phyloP scores from a whole-genome alignment of 1,284 basidiomycete genomes.

The Ustilago curta region DNA sequence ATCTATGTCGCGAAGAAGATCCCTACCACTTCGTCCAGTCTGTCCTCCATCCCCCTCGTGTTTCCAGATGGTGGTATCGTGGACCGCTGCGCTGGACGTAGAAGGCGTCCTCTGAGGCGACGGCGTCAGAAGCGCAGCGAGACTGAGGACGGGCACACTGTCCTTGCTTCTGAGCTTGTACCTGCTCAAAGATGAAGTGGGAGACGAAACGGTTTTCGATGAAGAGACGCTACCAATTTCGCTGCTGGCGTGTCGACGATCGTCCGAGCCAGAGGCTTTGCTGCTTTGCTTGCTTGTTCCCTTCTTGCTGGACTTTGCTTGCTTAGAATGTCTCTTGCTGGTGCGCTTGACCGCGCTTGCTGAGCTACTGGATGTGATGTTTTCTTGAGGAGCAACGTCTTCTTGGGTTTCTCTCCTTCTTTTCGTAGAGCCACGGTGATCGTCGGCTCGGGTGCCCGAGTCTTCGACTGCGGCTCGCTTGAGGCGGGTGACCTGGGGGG shows the following conservation, averaged over 20 bases:
- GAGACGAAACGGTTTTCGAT: slow-evolving; percentile 6
- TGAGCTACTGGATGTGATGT: not conserved
- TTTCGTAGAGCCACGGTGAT: not conserved
- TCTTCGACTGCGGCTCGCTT: not conserved
- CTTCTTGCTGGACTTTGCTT: not conserved
- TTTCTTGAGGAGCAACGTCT: not conserved
- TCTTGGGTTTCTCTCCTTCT: not conserved
- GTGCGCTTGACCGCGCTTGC: not conserved
- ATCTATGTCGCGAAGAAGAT: not conserved
- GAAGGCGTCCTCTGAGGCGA: not conserved
- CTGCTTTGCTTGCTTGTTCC: not conserved
- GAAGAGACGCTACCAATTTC: slow-evolving; percentile 1
- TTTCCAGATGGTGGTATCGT: slow-evolving; percentile 4
- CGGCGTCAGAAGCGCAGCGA: slow-evolving; percentile 17
- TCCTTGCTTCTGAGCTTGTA: slow-evolving; percentile 30
- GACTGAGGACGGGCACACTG: slow-evolving; percentile 17
- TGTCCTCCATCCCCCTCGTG: not conserved
- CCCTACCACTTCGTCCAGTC: not conserved
- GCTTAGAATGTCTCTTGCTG: not conserved
- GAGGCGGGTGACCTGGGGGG: slow-evolving; percentile 1
- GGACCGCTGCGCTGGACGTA: slow-evolving; percentile 5
- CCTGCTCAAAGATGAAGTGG: slow-evolving; percentile 25
- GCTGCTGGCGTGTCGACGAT: slow-evolving; percentile 5
- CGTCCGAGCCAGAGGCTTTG: not conserved
- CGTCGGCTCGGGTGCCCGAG: not conserved